These are phyloP conservation scores for Albatrellus ellisii DNA, from an alignment of 768 basidiomycete genomes.

Conservation along the genomic window DNA sequence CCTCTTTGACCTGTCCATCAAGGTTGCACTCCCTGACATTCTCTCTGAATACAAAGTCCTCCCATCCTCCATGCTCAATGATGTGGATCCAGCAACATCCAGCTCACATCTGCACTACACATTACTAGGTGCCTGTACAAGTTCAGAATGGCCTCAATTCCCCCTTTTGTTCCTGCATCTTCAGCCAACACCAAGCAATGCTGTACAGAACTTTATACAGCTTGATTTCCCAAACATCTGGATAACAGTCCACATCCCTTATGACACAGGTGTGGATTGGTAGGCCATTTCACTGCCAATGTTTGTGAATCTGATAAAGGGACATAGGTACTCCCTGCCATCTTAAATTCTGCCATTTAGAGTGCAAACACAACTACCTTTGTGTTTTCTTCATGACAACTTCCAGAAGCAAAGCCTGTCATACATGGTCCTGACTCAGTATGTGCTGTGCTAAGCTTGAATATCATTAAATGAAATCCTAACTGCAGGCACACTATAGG, in stretches of 20 bases:
- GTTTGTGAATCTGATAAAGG: too few relatives aligned
- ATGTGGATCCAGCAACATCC: too few relatives aligned
- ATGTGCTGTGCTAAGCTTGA: constrained; percentile 15
- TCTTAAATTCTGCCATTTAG: constrained; percentile 89
- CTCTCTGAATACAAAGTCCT: too few relatives aligned
- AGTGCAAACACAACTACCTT: constrained; percentile 82
- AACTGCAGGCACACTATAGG: constrained; percentile 26
- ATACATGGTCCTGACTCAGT: constrained; percentile 88
- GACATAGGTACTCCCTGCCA: constrained; percentile 68
- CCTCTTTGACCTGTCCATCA: too few relatives aligned
- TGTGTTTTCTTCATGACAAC: constrained; percentile 81
- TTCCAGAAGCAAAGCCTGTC: constrained; percentile 63
- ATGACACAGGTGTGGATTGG: constrained; percentile 53
- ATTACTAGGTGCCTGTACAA: constrained; percentile 55
- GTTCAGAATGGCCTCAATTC: constrained; percentile 76
- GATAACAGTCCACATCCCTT: constrained; percentile 78
- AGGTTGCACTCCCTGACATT: too few relatives aligned
- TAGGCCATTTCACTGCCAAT: not conserved
- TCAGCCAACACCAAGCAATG: constrained; percentile 1
- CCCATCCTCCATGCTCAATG: too few relatives aligned
- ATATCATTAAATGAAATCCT: not conserved
- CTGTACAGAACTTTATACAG: constrained; percentile 56
- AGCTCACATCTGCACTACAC: constrained; percentile 66
- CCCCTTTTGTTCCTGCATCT: not conserved
- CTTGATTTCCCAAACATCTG: constrained; percentile 62